Evolutionary conservation across 805 yeast species (phyloP), one percentile per base, ranked within the genome.

Genomic region (Babjeviella inositovora): DNA sequence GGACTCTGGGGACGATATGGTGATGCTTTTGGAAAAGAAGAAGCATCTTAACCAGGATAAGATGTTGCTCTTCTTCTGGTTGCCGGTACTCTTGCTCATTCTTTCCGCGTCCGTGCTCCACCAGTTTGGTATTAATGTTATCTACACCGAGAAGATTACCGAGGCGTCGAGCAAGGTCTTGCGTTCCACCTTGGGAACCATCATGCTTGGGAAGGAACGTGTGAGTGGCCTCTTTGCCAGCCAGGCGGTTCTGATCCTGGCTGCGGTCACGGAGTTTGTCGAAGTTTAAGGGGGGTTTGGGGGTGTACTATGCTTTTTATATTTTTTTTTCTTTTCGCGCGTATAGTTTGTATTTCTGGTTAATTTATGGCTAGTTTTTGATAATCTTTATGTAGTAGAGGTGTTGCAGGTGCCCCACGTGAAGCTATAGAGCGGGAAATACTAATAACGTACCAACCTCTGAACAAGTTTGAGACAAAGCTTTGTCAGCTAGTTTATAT

Each of bases 61-160:
- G 39, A 75, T 82, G 80, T 56, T 85, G 32, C 50, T 81, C 30
- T 80, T 85, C 43, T 84, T 85, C 61, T 85, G 96, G 96, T 49
- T 84, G 28, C 96, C 96, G 8, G 61, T 79, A 18, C 47, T 67
- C 43, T 49, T 81, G 24, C 41, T 79, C 15, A 45, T 72, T 10
- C 50, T 70, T 3, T 48, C 69, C 5, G 53, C 59, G 33, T 53
- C 62, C 25, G 43, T 62, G 4, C 31, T 53, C 14, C 40, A 41
- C 27, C 46, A 39, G 18, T 40, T 50, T 14, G 58, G 60, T 5
- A 39, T 39, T 31, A 38, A 40, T 10, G 44, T 43, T 23, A n/a
- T n/a, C n/a, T n/a, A n/a, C n/a, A n/a, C n/a, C n/a, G n/a, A n/a
- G n/a, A n/a, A n/a, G n/a, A n/a, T n/a, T n/a, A n/a, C n/a, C n/a